Conservation (phyloP, 1,139 yeast species). For the Geotrichum fermentans region DNA sequence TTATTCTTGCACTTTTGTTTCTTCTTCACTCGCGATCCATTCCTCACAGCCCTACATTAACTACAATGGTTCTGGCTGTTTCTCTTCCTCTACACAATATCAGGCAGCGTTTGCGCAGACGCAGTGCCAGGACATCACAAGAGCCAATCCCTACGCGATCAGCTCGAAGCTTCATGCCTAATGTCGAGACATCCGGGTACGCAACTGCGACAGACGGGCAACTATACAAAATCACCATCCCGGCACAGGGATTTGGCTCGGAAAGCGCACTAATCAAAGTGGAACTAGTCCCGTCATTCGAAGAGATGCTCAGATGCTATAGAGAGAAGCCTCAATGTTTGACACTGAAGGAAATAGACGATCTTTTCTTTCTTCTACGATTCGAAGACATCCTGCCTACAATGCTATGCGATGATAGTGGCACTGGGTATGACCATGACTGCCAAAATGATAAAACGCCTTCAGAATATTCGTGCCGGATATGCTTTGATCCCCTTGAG, state of each 20-base stretch:
- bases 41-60: neutral
- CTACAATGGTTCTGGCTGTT: neutral
- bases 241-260: neutral
- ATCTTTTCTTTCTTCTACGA: neutral
- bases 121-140: too few relatives aligned
- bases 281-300: slow-evolving; percentile 4
- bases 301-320: slow-evolving; percentile 6
- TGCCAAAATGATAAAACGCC: neutral
- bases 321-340: slow-evolving; percentile 11
- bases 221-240: slow-evolving; percentile 1
- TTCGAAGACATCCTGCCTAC: neutral
- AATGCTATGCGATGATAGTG: neutral
- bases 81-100: slow-evolving; percentile 1
- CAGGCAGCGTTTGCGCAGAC: neutral
- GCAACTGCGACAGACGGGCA: slow-evolving; percentile 4
- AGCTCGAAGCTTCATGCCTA: neutral
- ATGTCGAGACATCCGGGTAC: neutral
- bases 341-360: slow-evolving; percentile 10
- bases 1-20: too few relatives aligned
- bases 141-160: neutral
- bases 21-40: too few relatives aligned
- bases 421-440: too few relatives aligned
- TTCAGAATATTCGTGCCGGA: neutral
- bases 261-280: neutral
- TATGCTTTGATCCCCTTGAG: neutral